Conservation (phyloP, 164 flowering plant genomes). For the Dillenia suffruticosa region DNA sequence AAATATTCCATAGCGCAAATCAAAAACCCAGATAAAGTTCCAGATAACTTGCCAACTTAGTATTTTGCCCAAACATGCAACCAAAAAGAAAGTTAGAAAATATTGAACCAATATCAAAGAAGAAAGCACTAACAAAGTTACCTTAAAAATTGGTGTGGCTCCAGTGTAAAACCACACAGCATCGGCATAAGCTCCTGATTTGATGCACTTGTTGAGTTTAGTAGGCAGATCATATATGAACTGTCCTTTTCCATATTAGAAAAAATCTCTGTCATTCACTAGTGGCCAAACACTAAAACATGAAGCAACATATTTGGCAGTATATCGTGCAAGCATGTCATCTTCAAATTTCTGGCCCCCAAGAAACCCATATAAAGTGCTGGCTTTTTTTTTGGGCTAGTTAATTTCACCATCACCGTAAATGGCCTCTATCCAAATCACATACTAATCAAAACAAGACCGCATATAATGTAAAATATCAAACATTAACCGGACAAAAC, state of each 20-base stretch:
- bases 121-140: constrained; percentile 15
- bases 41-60: too few relatives aligned
- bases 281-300: constrained; percentile 18
- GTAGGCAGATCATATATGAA: constrained; percentile 96
- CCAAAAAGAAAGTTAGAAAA: not conserved
- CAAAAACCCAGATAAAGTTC: too few relatives aligned
- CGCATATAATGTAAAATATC: too few relatives aligned
- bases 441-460: too few relatives aligned
- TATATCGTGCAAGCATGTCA: too few relatives aligned
- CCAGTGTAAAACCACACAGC: constrained; percentile 90
- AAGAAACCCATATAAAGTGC: too few relatives aligned
- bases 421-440: too few relatives aligned
- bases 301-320: constrained; percentile 1
- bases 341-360: too few relatives aligned
- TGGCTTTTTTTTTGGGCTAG: too few relatives aligned
- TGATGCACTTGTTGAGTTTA: constrained; percentile 86
- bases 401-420: too few relatives aligned
- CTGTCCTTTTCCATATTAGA: constrained; percentile 65
- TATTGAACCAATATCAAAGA: not conserved
- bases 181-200: constrained; percentile 93
- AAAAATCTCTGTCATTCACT: constrained; percentile 32
- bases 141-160: constrained; percentile 97
- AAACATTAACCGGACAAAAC: too few relatives aligned
- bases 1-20: too few relatives aligned
- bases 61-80: not conserved